Percentiles rank a stretch among this genome's conserved stretches.
Evolutionary conservation across 176 grass and related monocot species (phyloP).

Genomic region (Raddia guianensis): DNA sequence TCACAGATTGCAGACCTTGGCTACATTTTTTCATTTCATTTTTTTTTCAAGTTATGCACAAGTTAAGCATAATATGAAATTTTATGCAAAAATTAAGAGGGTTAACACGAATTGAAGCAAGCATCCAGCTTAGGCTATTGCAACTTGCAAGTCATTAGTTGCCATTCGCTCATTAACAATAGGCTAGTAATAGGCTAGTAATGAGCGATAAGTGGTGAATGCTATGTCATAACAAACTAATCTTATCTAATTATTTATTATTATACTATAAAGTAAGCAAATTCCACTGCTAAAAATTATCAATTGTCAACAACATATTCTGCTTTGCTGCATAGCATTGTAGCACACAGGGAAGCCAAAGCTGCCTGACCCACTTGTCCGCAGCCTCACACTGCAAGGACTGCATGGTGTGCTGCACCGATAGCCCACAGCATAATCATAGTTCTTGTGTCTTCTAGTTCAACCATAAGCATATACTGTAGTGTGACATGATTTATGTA

Average conservation of each 20-base stretch:
- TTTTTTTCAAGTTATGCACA: neutral
- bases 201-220: too few relatives aligned
- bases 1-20: neutral
- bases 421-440: neutral
- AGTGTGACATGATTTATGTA: neutral
- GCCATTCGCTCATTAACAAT: neutral
- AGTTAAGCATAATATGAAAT: constrained; percentile 11
- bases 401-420: too few relatives aligned
- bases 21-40: neutral
- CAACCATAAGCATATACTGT: neutral
- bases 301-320: too few relatives aligned
- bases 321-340: too few relatives aligned
- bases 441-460: neutral
- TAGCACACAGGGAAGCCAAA: too few relatives aligned
- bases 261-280: too few relatives aligned
- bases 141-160: neutral
- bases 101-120: constrained; percentile 2
- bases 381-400: too few relatives aligned
- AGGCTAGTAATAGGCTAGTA: too few relatives aligned
- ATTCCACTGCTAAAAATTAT: too few relatives aligned
- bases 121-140: constrained; percentile 22
- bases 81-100: constrained; percentile 1
- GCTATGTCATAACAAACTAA: too few relatives aligned
- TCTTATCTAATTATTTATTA: too few relatives aligned
- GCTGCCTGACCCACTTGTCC: too few relatives aligned